Base-by-base conservation (phyloP, 2,329 filamentous ascomycete genomes). In the Aspergillus latus region DNA sequence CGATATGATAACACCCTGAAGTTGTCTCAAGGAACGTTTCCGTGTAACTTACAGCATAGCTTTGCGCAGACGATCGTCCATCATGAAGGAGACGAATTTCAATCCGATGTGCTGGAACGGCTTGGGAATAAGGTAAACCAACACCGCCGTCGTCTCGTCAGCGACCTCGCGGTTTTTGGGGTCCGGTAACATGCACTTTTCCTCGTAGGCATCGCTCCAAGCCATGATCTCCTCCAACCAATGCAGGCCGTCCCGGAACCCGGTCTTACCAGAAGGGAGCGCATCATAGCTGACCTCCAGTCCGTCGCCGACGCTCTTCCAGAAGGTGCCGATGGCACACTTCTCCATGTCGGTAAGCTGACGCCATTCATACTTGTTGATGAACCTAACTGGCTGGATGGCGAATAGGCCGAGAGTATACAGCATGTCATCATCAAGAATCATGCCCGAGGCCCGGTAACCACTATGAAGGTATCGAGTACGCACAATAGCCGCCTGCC, bases 301-400 rank as follows among this genome's bases (percentile, higher is more conserved):
- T 51, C 83, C 82, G 62, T 90, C 85, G 11, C 88, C 88, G 13
- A 90, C 73, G 51, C 79, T 79, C 70, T 88, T 89, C 88, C 88
- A 92, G 65, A 88, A 84, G 0, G 83, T 85, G 13, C 83, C 85
- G 30, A 87, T 72, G 0, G 87, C 88, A 59, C 86, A 88, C 8
- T 77, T 70, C 70, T 92, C 89, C 72, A 92, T 78, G 0, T 87
- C 82, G 13, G 81, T 87, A 16, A 90, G 69, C 4, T 74, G 39
- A 2, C 89, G 82, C 88, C 89, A 93, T 68, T 93, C 90, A 64
- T 85, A 89, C 5, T 74, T 74, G 4, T 78, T 69, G 32, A 88
- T 80, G 78, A 88, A 91, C 11, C 80, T 76, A 29, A 82, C 71
- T 0, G 88, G 87, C 66, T 91, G 85, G 1, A 81, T 75, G 15